Percentiles rank a stretch among this genome's conserved stretches.
Conservation (phyloP, 139 green algal species). For the Picochlorum sp. region DNA sequence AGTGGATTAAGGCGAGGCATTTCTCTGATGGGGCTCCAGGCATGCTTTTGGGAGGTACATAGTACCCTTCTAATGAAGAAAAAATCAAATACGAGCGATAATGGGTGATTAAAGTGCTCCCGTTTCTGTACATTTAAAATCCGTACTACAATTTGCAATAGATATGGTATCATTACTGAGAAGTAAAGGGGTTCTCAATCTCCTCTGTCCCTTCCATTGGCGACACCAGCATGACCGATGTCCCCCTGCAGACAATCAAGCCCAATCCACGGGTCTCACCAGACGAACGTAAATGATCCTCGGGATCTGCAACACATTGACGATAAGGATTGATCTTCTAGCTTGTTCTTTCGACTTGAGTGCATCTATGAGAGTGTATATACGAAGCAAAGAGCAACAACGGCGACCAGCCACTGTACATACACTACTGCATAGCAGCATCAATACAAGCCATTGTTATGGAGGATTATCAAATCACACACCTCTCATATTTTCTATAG, state of each 20-base stretch:
- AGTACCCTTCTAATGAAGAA: no score
- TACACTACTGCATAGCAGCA: not conserved
- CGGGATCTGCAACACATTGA: no score
- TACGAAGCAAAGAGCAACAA: no score
- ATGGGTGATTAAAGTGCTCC: not conserved
- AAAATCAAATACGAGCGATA: not conserved
- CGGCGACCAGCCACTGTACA: not conserved
- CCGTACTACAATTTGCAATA: not conserved
- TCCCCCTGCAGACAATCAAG: slow-evolving; percentile 80
- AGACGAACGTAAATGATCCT: slow-evolving; percentile 72
- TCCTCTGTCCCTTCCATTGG: slow-evolving; percentile 76
- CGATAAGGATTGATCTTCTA: no score
- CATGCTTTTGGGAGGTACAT: not conserved
- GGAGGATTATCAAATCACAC: slow-evolving; percentile 25
- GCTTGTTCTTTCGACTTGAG: no score
- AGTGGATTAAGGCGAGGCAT: slow-evolving; percentile 22
- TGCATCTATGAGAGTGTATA: no score
- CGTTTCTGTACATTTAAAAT: not conserved
- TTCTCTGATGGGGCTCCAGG: not conserved
- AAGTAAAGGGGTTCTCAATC: slow-evolving; percentile 73
- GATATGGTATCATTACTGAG: not conserved
- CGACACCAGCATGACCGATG: slow-evolving; percentile 84
- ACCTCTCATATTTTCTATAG: slow-evolving; percentile 80
- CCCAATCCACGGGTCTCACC: slow-evolving; percentile 71
- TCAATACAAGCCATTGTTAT: not conserved